Evolutionary conservation across 495 filamentous ascomycete genomes (phyloP), one percentile per base, ranked within the genome.

Genomic region (Penicillium steckii): DNA sequence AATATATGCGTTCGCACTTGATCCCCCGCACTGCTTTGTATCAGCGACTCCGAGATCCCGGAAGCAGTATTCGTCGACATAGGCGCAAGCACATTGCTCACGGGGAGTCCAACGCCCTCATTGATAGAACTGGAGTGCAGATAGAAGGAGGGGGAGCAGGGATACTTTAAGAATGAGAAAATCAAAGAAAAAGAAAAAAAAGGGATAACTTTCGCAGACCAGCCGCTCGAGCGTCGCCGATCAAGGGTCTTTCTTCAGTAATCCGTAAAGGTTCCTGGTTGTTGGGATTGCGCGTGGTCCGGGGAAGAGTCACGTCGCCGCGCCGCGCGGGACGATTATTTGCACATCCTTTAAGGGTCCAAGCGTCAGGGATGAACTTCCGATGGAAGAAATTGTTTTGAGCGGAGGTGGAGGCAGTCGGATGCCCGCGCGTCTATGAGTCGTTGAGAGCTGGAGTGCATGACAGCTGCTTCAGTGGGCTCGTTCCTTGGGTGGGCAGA

Each of bases 1-100:
- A 72, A 61, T 2, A 71, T 27, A 8, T 65, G 46, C 0, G 48
- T 61, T 10, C 57, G 55, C 7, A 60, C 37, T 2, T 40, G 4
- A 17, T 50, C 27, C n/a, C 26, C 44, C 10, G 19, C 2, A 9
- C 30, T 21, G 3, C 30, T 26, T 22, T 53, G 22, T 21, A 57
- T 40, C 38, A 64, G 41, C 44, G 56, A 47, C 4, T 44, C 27
- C 33, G 53, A 26, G 42, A 44, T 5, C 30, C 30, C 35, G 23
- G 38, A 32, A 32, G 48, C 44, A 32, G n/a, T 33, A 8, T 21
- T 8, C 22, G 40, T 21, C 32, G 64, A 50, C 64, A 67, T 65
- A 44, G 44, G 38, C 10, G 27, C 22, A 44, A 23, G 15, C 12
- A 50, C 56, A 59, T 59, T 37, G 41, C 50, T 53, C 44, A 30